A percentile compares a stretch with the other conserved stretches of the same genome.
Conservation (phyloP, 2,329 filamentous ascomycete species). For the Ascochyta lentis region DNA sequence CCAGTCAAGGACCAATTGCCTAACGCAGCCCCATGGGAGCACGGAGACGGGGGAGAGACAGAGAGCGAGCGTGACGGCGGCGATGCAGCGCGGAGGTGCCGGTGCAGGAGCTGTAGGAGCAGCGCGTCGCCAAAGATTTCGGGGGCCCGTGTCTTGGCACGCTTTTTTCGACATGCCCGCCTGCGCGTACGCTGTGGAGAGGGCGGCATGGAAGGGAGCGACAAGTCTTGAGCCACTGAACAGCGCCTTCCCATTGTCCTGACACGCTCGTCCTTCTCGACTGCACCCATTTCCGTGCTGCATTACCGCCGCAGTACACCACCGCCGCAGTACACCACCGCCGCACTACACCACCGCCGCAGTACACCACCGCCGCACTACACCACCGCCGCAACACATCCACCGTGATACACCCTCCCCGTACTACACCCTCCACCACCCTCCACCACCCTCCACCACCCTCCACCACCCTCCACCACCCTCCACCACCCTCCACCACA, state of each 20-base stretch:
- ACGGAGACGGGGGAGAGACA: not conserved
- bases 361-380: no score
- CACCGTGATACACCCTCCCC: not conserved
- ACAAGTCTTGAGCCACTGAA: no score
- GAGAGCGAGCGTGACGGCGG: constrained; percentile 7
- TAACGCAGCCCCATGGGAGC: constrained; percentile 29
- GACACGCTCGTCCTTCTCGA: no score
- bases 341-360: no score
- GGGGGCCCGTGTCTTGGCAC: constrained; percentile 43
- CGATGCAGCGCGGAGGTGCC: not conserved
- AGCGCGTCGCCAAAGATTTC: constrained; percentile 24
- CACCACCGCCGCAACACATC: no score
- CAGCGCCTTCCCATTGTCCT: no score
- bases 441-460: not conserved
- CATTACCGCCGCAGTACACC: no score
- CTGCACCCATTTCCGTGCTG: no score
- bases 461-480: not conserved
- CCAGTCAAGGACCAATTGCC: constrained; percentile 22
- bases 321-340: no score
- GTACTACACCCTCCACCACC: not conserved
- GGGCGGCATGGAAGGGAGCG: no score
- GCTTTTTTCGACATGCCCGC: not conserved
- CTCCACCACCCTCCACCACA: not conserved
- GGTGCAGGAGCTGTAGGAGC: not conserved
- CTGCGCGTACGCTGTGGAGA: no score